Base-by-base conservation (phyloP, 768 basidiomycete genomes). In the Hygrocybe coccinea region DNA sequence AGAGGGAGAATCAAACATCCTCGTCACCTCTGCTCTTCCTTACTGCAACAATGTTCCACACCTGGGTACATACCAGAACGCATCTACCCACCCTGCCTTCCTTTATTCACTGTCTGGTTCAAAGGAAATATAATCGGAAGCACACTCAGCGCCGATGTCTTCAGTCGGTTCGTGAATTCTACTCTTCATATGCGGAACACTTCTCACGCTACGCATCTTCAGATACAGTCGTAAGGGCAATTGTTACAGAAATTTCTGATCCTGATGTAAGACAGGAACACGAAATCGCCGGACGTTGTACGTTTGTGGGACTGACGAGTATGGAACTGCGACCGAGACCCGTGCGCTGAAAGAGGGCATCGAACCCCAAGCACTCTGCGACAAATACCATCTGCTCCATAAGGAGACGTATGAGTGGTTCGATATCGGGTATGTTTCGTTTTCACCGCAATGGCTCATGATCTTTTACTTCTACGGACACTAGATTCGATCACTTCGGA, bases 311-410 rank as follows among this genome's bases (percentile, higher is more conserved):
- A 98, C 97, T 3, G 97, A 99, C 67, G 97, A 99, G 71, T 99
- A 99, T 64, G 97, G 97, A n/a, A 99, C 97, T 6, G 95, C 97
- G 0, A 97, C 97, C 0, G 97, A 99, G 76, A 97, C 95, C 2
- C 95, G 97, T 69, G 95, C 97, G 3, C 69, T 92, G 56, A 92
- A 93, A 66, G 92, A 95, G 67, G 83, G 85, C 0, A 69, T 94
- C 37, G 84, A 89, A 10, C 89, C 93, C 0, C 76, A 75, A 58
- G 82, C 85, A 61, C 77, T 97, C 1, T 97, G 93, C 69, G 89
- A 94, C 71, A 94, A 95, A 72, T 97, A 97, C 69, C 74, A 95
- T 64, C 76, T 79, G 15, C 75, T 97, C 14, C 97, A 98, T 61
- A 85, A 84, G 59, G 91, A 92, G 60, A 92, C 94, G 5, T 99